phyloP scores from a whole-genome alignment of 768 basidiomycete genomes.

The Serendipita sp. region DNA sequence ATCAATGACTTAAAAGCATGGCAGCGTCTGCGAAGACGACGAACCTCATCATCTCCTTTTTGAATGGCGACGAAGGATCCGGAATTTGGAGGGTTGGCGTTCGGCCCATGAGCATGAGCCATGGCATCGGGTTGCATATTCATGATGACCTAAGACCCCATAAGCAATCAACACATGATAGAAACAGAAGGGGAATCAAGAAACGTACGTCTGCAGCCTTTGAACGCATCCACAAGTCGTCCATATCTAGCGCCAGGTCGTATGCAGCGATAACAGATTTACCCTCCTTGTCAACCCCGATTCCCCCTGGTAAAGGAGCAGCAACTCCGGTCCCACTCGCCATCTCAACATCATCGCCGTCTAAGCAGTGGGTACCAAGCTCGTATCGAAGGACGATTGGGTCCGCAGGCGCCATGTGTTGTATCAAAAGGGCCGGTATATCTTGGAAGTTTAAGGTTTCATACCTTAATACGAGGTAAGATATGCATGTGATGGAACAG shows the following conservation, averaged over 20 bases:
- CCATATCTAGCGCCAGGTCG: neutral
- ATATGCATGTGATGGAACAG: neutral
- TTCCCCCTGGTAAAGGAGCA: neutral
- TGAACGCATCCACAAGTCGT: neutral
- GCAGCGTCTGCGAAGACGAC: conserved; percentile 7
- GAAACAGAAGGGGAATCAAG: neutral
- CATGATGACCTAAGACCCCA: neutral
- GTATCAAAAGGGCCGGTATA: neutral
- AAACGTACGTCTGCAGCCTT: neutral
- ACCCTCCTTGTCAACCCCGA: neutral
- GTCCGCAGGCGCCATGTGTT: conserved; percentile 38
- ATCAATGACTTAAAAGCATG: neutral
- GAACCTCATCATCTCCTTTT: conserved; percentile 65
- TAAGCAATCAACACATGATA: neutral
- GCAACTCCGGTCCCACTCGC: neutral
- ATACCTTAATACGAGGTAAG: neutral
- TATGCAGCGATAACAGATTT: neutral
- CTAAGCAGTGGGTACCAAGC: conserved; percentile 11
- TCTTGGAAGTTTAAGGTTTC: neutral
- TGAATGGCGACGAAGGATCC: neutral
- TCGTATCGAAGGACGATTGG: conserved; percentile 66
- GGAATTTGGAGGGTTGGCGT: neutral
- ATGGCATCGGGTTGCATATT: neutral
- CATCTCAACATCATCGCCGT: neutral
- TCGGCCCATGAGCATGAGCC: neutral